Evolutionary conservation across 306 rosid genomes (phyloP).

Genomic region (Fragaria iinumae): DNA sequence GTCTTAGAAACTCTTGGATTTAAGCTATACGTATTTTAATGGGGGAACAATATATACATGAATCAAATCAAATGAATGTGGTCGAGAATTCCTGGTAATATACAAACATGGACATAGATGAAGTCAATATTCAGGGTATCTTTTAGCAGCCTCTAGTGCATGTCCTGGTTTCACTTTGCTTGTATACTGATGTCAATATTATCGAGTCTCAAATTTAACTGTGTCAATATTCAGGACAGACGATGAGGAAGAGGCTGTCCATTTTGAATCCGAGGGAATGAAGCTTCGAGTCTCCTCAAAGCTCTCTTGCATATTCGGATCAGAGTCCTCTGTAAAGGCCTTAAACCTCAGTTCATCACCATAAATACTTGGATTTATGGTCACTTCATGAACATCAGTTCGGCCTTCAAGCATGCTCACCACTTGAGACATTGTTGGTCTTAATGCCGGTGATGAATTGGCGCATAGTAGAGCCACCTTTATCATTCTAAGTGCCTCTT

Average conservation of each 20-base stretch:
- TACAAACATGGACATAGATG: neutral
- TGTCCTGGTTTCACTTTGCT: neutral
- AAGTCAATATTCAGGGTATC: neutral
- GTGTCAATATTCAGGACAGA: neutral
- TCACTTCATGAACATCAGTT: slow-evolving; percentile 35
- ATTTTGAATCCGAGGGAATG: neutral
- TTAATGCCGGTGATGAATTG: slow-evolving; percentile 36
- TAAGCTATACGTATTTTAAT: neutral
- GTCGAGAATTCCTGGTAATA: neutral
- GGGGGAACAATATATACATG: neutral
- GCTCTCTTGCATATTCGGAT: neutral
- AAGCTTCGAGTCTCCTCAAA: neutral
- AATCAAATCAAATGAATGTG: neutral
- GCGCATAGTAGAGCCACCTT: slow-evolving; percentile 56
- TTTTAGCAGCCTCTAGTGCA: neutral
- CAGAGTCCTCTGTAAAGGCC: slow-evolving; percentile 37
- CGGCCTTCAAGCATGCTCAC: slow-evolving; percentile 66
- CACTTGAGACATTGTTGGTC: slow-evolving; percentile 61
- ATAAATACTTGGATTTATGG: slow-evolving; percentile 22
- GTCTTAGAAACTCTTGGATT: neutral
- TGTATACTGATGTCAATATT: neutral
- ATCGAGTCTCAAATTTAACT: neutral
- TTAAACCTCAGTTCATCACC: slow-evolving; percentile 39
- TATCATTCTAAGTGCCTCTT: slow-evolving; percentile 37
- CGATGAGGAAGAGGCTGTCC: slow-evolving; percentile 14